Evolutionary conservation across 2,329 filamentous ascomycete genomes (phyloP), one percentile per base, ranked within the genome.

Genomic region (Ceratocystis smalleyi): DNA sequence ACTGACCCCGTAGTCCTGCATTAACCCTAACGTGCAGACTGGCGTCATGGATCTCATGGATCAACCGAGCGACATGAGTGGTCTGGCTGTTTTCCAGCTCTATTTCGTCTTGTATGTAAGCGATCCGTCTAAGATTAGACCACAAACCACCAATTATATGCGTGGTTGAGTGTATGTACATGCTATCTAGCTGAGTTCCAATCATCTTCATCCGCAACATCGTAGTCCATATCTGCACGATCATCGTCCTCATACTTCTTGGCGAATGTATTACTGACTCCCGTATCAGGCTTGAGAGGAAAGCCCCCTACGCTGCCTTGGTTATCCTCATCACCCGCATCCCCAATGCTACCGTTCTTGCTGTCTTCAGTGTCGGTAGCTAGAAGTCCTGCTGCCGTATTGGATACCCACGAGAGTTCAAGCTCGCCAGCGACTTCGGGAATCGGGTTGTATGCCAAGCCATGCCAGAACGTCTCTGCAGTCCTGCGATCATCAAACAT

Each of bases 401-500:
- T 75, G n/a, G 68, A 68, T 27, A 77, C 78, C 88, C 88, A 92
- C 0, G 80, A 73, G 47, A 89, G 72, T 64, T 89, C 84, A 12
- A 90, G 77, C 57, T 80, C 81, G 51, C 81, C 84, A 1, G 79
- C 75, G 10, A 89, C 74, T 5, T 83, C 81, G 0, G 85, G 83
- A 49, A 91, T 81, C 22, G 79, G 75, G 54, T 79, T 78, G 57
- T 77, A 77, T 59, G 80, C 72, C n/a, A 83, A 74, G 32, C 80
- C 77, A 69, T 82, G 81, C 75, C 81, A 82, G 69, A 87, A 85
- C 68, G 80, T 84, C 71, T 92, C 88, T 3, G 87, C 88, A 15
- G 86, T 85, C 71, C 82, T 83, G 65, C 84, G 82, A 69, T 87
- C 83, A 65, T 82, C 83, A 71, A 88, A 88, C 5, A 80, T 81